These are phyloP conservation scores for Gossypium stocksii DNA, from an alignment of 345 rosid species.

Conservation along the genomic window DNA sequence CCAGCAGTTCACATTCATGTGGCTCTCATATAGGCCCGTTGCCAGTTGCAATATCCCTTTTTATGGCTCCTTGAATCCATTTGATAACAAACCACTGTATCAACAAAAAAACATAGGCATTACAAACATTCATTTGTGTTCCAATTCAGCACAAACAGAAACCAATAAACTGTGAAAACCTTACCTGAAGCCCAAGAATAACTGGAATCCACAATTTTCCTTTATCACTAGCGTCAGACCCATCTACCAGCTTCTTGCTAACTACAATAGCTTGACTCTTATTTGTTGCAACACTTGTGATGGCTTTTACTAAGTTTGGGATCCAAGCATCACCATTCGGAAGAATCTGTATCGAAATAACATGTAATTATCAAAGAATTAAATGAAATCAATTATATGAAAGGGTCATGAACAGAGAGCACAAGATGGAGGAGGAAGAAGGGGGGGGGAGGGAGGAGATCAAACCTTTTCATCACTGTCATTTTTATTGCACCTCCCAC, in stretches of 20 bases:
- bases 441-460: neutral
- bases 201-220: slow-evolving; percentile 65
- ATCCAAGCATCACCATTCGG: slow-evolving; percentile 72
- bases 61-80: slow-evolving; percentile 58
- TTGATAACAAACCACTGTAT: slow-evolving; percentile 61
- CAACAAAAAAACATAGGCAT: neutral
- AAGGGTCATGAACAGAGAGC: neutral
- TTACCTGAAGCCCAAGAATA: slow-evolving; percentile 60
- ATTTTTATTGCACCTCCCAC: slow-evolving; percentile 83
- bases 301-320: slow-evolving; percentile 56
- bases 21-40: slow-evolving; percentile 39
- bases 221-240: slow-evolving; percentile 58
- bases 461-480: slow-evolving; percentile 69
- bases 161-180: neutral
- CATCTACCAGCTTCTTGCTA: slow-evolving; percentile 69
- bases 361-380: slow-evolving; percentile 7
- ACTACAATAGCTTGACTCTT: slow-evolving; percentile 47
- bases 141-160: slow-evolving; percentile 11
- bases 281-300: slow-evolving; percentile 58
- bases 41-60: slow-evolving; percentile 43
- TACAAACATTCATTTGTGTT: neutral
- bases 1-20: neutral
- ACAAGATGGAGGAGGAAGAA: neutral
- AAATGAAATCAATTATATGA: slow-evolving; percentile 1
- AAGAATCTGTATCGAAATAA: slow-evolving; percentile 41